Conservation (phyloP, 257 asterid genomes). For the Datura wrightii region DNA sequence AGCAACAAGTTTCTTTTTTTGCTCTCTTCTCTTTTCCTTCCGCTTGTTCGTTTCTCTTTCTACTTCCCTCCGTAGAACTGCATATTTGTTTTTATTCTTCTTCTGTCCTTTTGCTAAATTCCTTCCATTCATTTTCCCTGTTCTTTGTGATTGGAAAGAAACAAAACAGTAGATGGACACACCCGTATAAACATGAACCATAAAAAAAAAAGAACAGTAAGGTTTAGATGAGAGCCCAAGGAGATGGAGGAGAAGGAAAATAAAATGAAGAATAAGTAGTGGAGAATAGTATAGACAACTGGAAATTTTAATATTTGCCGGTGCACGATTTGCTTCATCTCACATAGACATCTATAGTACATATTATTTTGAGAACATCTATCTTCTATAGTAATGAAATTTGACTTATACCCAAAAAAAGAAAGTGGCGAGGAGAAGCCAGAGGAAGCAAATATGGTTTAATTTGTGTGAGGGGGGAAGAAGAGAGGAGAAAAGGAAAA, state of each 20-base stretch:
- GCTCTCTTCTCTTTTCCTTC: not conserved
- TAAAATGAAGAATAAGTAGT: not conserved
- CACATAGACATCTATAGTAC: not conserved
- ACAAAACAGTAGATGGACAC: not conserved
- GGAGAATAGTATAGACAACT: not conserved
- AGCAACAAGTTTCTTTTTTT: conserved; percentile 26
- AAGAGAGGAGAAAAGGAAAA: conserved; percentile 25
- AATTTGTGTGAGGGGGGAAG: conserved; percentile 18
- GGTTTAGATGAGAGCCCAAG: conserved; percentile 1
- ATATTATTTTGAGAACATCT: not conserved
- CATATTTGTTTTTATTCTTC: not conserved
- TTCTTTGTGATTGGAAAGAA: not conserved
- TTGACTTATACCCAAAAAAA: not conserved
- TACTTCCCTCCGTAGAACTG: not conserved
- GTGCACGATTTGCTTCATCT: conserved; percentile 1
- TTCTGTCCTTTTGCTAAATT: not conserved
- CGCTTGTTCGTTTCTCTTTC: not conserved
- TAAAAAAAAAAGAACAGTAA: not conserved
- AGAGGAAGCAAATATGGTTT: not conserved
- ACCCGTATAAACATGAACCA: not conserved
- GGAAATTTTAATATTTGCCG: not conserved
- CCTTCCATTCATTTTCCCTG: conserved; percentile 5
- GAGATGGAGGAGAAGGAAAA: not conserved
- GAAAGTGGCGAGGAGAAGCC: not conserved
- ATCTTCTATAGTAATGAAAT: not conserved